Base-by-base conservation (phyloP, 257 asterid species). In the Nyctanthes arbortristis region DNA sequence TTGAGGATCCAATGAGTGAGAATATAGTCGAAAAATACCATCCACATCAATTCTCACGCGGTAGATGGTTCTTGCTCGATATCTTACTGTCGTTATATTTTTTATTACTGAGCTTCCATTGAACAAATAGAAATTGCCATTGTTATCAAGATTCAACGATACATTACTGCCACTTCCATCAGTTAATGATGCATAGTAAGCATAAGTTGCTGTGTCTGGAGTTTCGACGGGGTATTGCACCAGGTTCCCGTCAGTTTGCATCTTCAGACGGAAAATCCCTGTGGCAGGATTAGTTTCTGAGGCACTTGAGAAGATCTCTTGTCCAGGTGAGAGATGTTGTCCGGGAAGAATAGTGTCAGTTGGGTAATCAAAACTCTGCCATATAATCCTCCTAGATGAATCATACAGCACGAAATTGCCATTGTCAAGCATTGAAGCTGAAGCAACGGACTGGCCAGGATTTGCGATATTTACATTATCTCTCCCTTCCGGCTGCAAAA, bases 341-440 rank as follows among this genome's bases (percentile, higher is more conserved):
- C 72, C 63, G 0, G 66, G 74, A 16, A 74, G 63, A 39, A 81
- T 39, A 0, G 80, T 67, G 63, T 76, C 63, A 7, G 79, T 80
- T 20, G 79, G 81, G 20, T 76, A 5, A 16, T 68, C 81, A 68
- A 72, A 80, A 58, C 85, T 80, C 59, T 43, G 79, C 85, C 85
- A 80, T 28, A 62, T 61, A 32, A 66, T 4, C 32, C 3, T 18
- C 7, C 16, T 18, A 58, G 49, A 35, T 16, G 75, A 73, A 57
- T 52, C 12, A 25, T 77, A 77, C 5, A 80, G 52, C 39, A 80
- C 81, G 45, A 80, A 77, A 59, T 80, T 80, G 1, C 82, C 85
- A 1, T 62, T 63, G 25, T 80, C 71, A 13, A 59, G 63, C 68
- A 80, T 69, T 36, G 79, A 80, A 37, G 79, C 84, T 20, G 60